Evolutionary conservation across 2,329 filamentous ascomycete genomes (phyloP), one percentile per base, ranked within the genome.

Genomic region (Aureobasidium melanogenum): DNA sequence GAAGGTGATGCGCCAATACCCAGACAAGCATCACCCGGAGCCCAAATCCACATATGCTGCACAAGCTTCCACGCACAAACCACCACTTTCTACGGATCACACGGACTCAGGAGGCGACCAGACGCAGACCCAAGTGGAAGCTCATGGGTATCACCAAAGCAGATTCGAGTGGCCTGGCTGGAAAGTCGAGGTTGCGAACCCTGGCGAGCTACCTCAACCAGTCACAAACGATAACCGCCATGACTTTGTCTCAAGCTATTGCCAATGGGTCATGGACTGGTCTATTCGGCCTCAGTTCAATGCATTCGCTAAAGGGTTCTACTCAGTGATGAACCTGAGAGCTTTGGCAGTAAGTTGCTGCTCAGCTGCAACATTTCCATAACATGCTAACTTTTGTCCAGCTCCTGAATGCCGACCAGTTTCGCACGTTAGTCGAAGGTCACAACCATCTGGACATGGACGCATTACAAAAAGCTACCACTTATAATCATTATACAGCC

Each of bases 391-490:
- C 24, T 43, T 66, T 24, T 60, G 17, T 32, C 22, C 28, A 67
- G 2, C 80, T 95, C n/a, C 84, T 95, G 64, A 87, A 81, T 2
- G 83, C 90, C 0, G 74, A 80, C 0, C 82, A 87, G 0, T 79
- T 99, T 8, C 89, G 92, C 70, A 83, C 83, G 1, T 77, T 97
- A 0, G 82, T 97, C 0, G 92, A 97, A 77, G 94, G 94, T 28
- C 81, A 87, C 2, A 88, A 90, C 67, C 82, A 88, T 36, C 92
- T 97, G 66, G 87, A 95, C 69, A 80, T 96, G 5, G 69, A 80
- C 0, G 88, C 89, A 64, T 82, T 97, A 9, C 83, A 87, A 65
- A 80, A 81, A 3, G 83, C 86, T 62, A 80, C 89, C 0, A 85
- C 85, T 17, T 97, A 97, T 72, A 89, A 94, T 48, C 89, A 89